phyloP scores from a whole-genome alignment of 257 asterid species.

The Plectranthus barbatus region DNA sequence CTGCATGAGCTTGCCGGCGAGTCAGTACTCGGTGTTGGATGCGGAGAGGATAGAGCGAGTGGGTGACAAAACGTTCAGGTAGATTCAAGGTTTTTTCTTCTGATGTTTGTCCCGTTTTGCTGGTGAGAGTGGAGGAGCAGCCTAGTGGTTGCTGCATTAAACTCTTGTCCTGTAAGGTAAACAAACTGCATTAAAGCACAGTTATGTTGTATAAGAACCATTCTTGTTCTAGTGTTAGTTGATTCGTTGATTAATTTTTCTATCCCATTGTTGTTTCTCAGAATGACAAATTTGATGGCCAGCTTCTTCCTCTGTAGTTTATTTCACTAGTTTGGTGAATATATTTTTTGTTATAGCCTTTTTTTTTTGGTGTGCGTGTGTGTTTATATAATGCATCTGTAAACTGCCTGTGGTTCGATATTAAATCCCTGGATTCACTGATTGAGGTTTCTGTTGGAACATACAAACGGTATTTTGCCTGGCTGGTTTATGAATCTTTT shows the following conservation, averaged over 20 bases:
- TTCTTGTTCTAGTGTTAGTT: not conserved
- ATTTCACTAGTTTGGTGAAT: not conserved
- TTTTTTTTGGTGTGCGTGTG: no score
- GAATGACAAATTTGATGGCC: constrained; percentile 86
- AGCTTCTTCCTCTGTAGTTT: constrained; percentile 14
- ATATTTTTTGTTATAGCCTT: not conserved
- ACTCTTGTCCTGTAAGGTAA: constrained; percentile 91
- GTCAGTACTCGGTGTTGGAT: constrained; percentile 97
- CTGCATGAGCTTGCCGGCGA: constrained; percentile 96
- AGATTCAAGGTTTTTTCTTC: constrained; percentile 75
- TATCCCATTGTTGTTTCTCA: constrained; percentile 82
- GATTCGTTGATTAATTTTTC: constrained; percentile 15
- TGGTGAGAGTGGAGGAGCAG: constrained; percentile 94
- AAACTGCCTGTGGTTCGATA: not conserved
- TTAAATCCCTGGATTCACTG: not conserved
- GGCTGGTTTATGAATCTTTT: not conserved
- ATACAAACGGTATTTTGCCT: not conserved
- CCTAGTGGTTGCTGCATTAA: constrained; percentile 83
- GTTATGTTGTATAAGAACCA: not conserved
- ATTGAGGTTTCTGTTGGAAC: not conserved
- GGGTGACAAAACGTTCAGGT: constrained; percentile 78
- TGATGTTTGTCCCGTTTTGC: constrained; percentile 88
- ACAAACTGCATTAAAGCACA: no score
- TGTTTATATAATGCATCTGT: no score
- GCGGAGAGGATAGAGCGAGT: constrained; percentile 95